Percentiles rank a stretch among this genome's conserved stretches.
These are phyloP conservation scores for Lepidium africanum DNA, from an alignment of 345 rosid species.

Conservation along the genomic window DNA sequence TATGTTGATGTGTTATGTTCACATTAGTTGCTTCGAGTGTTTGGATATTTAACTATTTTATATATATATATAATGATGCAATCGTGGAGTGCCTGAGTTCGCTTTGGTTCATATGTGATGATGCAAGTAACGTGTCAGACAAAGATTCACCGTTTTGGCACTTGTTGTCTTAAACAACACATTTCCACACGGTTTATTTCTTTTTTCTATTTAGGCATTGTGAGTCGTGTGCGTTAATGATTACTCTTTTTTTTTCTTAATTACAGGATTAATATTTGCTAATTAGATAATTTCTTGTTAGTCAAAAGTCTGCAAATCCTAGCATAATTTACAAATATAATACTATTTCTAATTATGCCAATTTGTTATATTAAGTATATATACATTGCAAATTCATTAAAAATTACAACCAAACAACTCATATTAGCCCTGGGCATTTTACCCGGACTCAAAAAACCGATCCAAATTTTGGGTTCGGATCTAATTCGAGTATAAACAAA, in stretches of 20 bases:
- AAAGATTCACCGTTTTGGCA: background rate
- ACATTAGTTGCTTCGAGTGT: background rate
- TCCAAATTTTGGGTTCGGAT: too few species aligned
- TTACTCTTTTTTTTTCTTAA: background rate
- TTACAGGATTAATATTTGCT: background rate
- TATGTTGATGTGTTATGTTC: background rate
- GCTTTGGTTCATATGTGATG: too few species aligned
- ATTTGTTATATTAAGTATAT: too few species aligned
- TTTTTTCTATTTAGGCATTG: background rate
- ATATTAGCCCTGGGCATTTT: too few species aligned
- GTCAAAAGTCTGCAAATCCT: background rate
- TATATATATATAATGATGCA: background rate
- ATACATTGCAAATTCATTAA: too few species aligned
- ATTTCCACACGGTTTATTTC: slow-evolving; percentile 7
- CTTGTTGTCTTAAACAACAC: background rate
- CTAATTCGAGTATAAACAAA: too few species aligned
- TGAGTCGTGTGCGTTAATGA: background rate
- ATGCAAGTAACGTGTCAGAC: slow-evolving; percentile 10
- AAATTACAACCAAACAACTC: too few species aligned
- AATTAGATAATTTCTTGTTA: background rate
- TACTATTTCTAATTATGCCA: too few species aligned
- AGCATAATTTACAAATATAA: background rate
- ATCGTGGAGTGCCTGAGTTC: background rate
- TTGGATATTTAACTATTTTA: background rate
- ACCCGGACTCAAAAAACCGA: too few species aligned